Evolutionary conservation across 306 rosid genomes (phyloP), one percentile per base, ranked within the genome.

Genomic region (Vigna trinervia): DNA sequence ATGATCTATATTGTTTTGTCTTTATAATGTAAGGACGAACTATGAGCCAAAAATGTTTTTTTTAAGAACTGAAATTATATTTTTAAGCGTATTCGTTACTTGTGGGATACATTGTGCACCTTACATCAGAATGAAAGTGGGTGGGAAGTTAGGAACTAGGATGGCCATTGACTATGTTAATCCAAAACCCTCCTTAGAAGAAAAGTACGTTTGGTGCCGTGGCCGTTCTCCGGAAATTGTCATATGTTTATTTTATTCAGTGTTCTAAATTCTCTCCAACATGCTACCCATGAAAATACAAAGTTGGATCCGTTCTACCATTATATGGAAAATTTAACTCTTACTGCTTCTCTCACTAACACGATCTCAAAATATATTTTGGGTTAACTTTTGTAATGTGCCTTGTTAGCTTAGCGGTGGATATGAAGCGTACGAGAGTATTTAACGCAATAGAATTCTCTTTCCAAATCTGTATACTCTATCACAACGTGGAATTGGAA

Each of bases 101-200:
- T 4, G 14, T 45, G 50, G 50, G 14, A 17, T 52, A 7, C 1
- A n/a, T n/a, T 5, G 11, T 34, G 46, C 11, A 1, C 43, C 23
- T 61, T 34, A 32, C 34, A 61, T 61, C 68, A 32, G 23, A 61
- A 61, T 32, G 47, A n/a, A 62, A 8, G 28, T 64, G 46, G 46
- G 15, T 36, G 11, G 30, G 28, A 63, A n/a, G 26, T 30, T 60
- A 61, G 22, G 43, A 61, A 61, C 38, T 15, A 32, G 26, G 26
- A 63, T 63, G 50, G 50, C 19, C 70, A 64, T 23, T 58, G 6
- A 38, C 70, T 38, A 58, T 58, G 2, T 4, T 38, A n/a, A 64
- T 38, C 15, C 70, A 63, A 63, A 63, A 36, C 0, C 62, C 20
- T 60, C 39, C 70, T 38, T 38, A 8, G 48, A 8, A 28, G 69